phyloP scores from a whole-genome alignment of 176 grass and related monocot species.

The Melocanna baccifera region DNA sequence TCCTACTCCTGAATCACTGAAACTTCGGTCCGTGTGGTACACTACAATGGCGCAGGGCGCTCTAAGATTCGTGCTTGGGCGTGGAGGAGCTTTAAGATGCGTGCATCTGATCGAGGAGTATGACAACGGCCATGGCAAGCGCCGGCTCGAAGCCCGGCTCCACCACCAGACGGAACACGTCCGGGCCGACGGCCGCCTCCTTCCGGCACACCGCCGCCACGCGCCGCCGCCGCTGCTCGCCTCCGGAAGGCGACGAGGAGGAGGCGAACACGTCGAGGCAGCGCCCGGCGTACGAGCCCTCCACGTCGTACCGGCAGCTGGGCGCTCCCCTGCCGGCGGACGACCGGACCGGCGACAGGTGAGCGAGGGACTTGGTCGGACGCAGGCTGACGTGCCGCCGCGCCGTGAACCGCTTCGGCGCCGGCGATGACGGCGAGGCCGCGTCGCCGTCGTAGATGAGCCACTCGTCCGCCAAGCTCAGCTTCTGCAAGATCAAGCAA shows the following conservation, averaged over 20 bases:
- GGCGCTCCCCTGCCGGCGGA: background rate
- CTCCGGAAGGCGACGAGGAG: background rate
- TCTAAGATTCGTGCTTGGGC: background rate
- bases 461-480: slow-evolving; percentile 73
- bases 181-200: slow-evolving; percentile 54
- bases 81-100: background rate
- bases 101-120: slow-evolving; percentile 74
- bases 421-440: background rate
- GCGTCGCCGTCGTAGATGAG: slow-evolving; percentile 71
- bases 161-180: slow-evolving; percentile 72
- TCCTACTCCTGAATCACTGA: background rate
- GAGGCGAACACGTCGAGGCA: slow-evolving; percentile 55
- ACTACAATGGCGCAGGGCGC: background rate
- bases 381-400: slow-evolving; percentile 48
- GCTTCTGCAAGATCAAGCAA: slow-evolving; percentile 44
- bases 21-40: background rate
- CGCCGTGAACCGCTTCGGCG: slow-evolving; percentile 53
- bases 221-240: slow-evolving; percentile 34
- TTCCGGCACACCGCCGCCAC: slow-evolving; percentile 58
- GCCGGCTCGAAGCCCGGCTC: slow-evolving; percentile 66
- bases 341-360: slow-evolving; percentile 25
- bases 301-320: slow-evolving; percentile 51
- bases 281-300: slow-evolving; percentile 70
- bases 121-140: slow-evolving; percentile 77
- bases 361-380: slow-evolving; percentile 35